These are phyloP conservation scores for Purpureocillium takamizusanense DNA, from an alignment of 2,329 filamentous ascomycete genomes.

Conservation along the genomic window DNA sequence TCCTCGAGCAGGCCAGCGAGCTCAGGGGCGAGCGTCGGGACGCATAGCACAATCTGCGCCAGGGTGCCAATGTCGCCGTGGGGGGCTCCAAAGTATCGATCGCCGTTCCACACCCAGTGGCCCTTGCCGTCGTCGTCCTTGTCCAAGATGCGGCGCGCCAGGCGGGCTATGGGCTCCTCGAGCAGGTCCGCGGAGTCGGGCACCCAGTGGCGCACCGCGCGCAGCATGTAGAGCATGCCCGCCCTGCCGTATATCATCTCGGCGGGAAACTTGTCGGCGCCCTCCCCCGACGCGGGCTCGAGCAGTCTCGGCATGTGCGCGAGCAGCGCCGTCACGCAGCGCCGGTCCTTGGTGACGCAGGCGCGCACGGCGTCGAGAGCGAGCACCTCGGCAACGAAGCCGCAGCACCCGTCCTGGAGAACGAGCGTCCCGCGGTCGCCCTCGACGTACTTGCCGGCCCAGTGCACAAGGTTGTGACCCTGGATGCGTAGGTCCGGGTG, in stretches of 20 bases:
- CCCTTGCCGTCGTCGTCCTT: slow-evolving; percentile 29
- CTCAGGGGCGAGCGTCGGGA: slow-evolving; percentile 41
- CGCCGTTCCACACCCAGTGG: slow-evolving; percentile 55
- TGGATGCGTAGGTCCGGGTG: slow-evolving; percentile 34
- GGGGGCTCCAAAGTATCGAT: slow-evolving; percentile 54
- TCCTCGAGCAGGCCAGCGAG: slow-evolving; percentile 43
- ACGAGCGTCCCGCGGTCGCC: slow-evolving; percentile 22
- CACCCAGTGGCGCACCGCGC: slow-evolving; percentile 51
- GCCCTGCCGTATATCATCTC: slow-evolving; percentile 61
- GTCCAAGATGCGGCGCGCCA: slow-evolving; percentile 51
- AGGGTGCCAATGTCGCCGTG: slow-evolving; percentile 64
- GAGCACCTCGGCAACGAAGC: slow-evolving; percentile 39
- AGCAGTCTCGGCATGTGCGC: slow-evolving; percentile 25
- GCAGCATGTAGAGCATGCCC: slow-evolving; percentile 58
- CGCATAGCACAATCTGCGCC: slow-evolving; percentile 56
- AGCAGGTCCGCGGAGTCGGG: slow-evolving; percentile 36
- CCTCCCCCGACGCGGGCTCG: slow-evolving; percentile 10
- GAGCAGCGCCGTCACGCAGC: slow-evolving; percentile 30
- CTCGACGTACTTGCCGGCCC: slow-evolving; percentile 38
- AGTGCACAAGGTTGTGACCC: slow-evolving; percentile 31
- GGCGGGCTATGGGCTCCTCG: slow-evolving; percentile 43
- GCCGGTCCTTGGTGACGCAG: slow-evolving; percentile 28
- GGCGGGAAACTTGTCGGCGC: slow-evolving; percentile 34
- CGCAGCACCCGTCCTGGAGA: slow-evolving; percentile 35
- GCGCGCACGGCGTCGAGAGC: slow-evolving; percentile 35